Conservation (phyloP, 2,329 filamentous ascomycete genomes). For the Nemania abortiva region DNA sequence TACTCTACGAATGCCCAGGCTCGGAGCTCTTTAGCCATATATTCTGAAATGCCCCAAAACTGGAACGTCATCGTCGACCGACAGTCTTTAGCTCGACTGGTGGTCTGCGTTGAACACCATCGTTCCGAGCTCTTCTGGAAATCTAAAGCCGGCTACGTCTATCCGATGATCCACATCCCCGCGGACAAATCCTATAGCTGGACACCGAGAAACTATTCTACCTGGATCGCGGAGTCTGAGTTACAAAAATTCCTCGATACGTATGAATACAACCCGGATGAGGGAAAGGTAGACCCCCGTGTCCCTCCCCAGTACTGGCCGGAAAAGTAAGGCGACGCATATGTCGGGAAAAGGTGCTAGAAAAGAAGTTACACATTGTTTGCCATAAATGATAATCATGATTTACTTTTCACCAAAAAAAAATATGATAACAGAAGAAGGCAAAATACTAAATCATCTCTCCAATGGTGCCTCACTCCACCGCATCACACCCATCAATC, state of each 20-base stretch:
- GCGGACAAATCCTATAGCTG: conserved; percentile 1
- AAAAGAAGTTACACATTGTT: too few species aligned
- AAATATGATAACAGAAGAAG: too few species aligned
- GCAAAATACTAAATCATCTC: too few species aligned
- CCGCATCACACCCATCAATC: neutral
- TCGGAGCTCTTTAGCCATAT: neutral
- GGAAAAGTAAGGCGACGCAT: too few species aligned
- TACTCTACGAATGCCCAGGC: too few species aligned
- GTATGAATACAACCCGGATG: neutral
- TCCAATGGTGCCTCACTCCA: too few species aligned
- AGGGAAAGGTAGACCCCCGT: conserved; percentile 5
- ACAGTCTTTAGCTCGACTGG: neutral
- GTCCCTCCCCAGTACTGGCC: neutral
- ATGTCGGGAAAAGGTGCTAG: too few species aligned
- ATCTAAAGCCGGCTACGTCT: conserved; percentile 3
- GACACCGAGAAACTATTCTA: conserved; percentile 2
- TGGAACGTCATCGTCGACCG: conserved; percentile 5
- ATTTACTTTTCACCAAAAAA: neutral
- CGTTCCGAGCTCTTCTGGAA: neutral
- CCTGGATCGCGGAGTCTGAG: neutral
- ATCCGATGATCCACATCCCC: conserved; percentile 12
- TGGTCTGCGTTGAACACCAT: neutral
- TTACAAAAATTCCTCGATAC: neutral
- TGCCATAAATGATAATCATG: too few species aligned
- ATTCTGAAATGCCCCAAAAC: neutral